These are phyloP conservation scores for Exophiala dermatitidis DNA, from an alignment of 2,329 filamentous ascomycete species.

Conservation along the genomic window DNA sequence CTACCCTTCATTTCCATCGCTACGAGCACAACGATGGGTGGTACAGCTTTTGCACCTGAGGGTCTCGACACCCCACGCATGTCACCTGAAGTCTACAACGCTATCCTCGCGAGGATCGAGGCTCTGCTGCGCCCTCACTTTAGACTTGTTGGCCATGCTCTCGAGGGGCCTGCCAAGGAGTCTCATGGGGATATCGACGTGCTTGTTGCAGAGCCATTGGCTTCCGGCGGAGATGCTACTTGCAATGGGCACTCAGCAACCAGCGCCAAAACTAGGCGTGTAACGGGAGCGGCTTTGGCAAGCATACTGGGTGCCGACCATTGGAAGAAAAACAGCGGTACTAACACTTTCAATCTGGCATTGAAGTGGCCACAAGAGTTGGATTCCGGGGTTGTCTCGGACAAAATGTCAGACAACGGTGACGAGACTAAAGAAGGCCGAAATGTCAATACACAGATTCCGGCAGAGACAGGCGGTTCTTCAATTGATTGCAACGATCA, in stretches of 20 bases:
- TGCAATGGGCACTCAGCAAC: no score
- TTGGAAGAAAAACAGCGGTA: slow-evolving; percentile 17
- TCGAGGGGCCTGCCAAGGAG: slow-evolving; percentile 61
- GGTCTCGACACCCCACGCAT: slow-evolving; percentile 60
- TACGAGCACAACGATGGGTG: slow-evolving; percentile 40
- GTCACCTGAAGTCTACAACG: slow-evolving; percentile 50
- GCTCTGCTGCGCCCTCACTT: slow-evolving; percentile 48
- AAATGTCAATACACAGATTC: no score
- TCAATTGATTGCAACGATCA: no score
- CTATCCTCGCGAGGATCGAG: slow-evolving; percentile 40
- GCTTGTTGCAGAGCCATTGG: slow-evolving; percentile 49
- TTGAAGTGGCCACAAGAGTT: slow-evolving; percentile 20
- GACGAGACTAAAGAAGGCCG: not conserved
- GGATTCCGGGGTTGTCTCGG: not conserved
- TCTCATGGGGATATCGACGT: slow-evolving; percentile 70
- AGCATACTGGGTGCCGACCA: slow-evolving; percentile 13
- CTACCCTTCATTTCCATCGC: no score
- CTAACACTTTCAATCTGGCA: slow-evolving; percentile 32
- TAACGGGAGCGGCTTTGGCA: slow-evolving; percentile 11
- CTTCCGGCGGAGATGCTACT: not conserved
- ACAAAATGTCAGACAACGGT: not conserved
- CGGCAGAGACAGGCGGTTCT: no score
- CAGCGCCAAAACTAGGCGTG: not conserved
- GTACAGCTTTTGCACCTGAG: slow-evolving; percentile 50
- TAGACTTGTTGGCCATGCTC: slow-evolving; percentile 50